These are phyloP conservation scores for Incumbomyces lentus DNA, from an alignment of 2,329 filamentous ascomycete genomes.

Conservation along the genomic window DNA sequence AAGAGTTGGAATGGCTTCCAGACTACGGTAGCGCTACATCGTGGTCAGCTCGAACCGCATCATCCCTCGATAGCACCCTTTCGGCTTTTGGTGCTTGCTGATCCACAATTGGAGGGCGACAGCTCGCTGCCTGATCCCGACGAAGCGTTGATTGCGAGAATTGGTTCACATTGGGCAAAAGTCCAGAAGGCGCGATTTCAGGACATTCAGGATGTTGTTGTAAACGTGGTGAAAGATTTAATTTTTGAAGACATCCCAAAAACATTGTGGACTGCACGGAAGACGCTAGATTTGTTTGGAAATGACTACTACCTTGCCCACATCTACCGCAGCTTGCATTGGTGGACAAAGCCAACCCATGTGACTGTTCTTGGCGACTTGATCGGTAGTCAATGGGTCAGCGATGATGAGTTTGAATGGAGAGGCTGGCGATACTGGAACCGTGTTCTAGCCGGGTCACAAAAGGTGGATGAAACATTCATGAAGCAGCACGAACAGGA, in stretches of 20 bases:
- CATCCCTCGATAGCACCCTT: conserved; percentile 53
- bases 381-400: conserved; percentile 90
- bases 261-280: conserved; percentile 57
- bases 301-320: conserved; percentile 94
- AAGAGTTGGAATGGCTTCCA: conserved; percentile 22
- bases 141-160: conserved; percentile 33
- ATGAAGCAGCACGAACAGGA: conserved; percentile 25
- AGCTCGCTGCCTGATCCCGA: conserved; percentile 58
- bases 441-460: conserved; percentile 60
- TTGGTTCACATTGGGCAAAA: conserved; percentile 29
- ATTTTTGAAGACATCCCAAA: conserved; percentile 58
- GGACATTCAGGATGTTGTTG: background rate
- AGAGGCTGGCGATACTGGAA: conserved; percentile 70
- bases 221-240: conserved; percentile 1
- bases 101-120: conserved; percentile 89
- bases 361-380: conserved; percentile 82
- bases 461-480: conserved; percentile 47
- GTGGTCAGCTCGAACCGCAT: background rate
- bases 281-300: conserved; percentile 76
- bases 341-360: conserved; percentile 80
- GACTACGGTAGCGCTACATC: conserved; percentile 30
- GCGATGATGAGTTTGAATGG: conserved; percentile 67
- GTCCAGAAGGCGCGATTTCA: background rate
- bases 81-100: conserved; percentile 74
- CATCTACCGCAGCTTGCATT: conserved; percentile 72